A percentile compares a stretch with the other conserved stretches of the same genome.
Conservation (phyloP, 176 grass and related monocot species). For the Paspalum vaginatum region DNA sequence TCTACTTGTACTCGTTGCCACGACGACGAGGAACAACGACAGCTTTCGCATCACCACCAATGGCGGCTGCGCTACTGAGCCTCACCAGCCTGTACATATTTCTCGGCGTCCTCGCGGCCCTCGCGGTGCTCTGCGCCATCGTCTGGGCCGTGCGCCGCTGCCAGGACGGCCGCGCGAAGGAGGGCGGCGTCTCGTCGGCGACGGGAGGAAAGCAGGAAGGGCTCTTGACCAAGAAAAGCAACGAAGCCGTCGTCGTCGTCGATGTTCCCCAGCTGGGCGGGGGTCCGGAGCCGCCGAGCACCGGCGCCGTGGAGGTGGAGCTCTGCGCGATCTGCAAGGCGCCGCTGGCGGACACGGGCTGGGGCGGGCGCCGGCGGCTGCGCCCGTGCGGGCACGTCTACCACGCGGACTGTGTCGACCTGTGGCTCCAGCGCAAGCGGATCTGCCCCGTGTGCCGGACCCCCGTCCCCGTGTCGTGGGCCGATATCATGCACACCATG, state of each 20-base stretch:
- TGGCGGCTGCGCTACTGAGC: neutral
- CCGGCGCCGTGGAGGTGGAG: neutral
- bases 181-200: neutral
- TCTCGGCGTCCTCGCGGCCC: neutral
- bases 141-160: neutral
- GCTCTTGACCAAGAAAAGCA: conserved; percentile 23
- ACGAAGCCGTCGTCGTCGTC: neutral
- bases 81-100: neutral
- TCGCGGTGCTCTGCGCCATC: neutral
- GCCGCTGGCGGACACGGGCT: neutral
- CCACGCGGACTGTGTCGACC: conserved; percentile 41
- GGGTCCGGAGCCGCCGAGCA: neutral
- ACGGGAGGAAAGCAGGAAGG: neutral
- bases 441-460: conserved; percentile 47
- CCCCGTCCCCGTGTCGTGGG: neutral
- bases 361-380: conserved; percentile 34
- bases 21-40: neutral
- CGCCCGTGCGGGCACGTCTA: conserved; percentile 41
- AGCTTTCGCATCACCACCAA: neutral
- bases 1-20: too few species aligned
- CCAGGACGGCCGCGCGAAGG: neutral
- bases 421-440: conserved; percentile 37
- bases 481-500: conserved; percentile 20
- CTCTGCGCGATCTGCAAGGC: conserved; percentile 48
- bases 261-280: neutral